Percentiles rank a stretch among this genome's conserved stretches.
phyloP scores from a whole-genome alignment of 225 moss, liverwort and hornwort species.

The Polytrichum formosum region DNA sequence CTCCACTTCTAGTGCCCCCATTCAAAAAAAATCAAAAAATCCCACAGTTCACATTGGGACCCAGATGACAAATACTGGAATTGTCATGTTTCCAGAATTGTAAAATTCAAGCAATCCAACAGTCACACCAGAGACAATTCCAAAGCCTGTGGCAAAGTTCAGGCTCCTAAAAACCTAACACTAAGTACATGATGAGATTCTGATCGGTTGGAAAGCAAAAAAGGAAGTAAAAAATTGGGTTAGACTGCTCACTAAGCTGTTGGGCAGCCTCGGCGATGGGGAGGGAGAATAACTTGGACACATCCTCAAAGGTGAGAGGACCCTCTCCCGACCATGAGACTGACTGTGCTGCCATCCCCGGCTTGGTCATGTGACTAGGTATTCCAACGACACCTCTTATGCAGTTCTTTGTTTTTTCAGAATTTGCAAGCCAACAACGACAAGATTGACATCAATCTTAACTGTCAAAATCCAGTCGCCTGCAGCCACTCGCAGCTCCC shows the following conservation, averaged over 20 bases:
- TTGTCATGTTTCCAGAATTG: too few relatives aligned
- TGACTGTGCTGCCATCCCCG: constrained; percentile 45
- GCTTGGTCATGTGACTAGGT: constrained; percentile 41
- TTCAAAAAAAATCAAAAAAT: too few relatives aligned
- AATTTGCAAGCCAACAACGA: constrained; percentile 11
- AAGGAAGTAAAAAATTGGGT: not conserved
- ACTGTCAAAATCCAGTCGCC: constrained; percentile 3
- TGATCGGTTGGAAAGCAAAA: not conserved
- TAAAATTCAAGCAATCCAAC: not conserved
- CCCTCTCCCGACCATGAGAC: constrained; percentile 49
- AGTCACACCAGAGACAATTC: not conserved
- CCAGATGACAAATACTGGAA: too few relatives aligned
- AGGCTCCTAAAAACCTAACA: too few relatives aligned
- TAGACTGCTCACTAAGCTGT: constrained; percentile 53
- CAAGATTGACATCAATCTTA: not conserved
- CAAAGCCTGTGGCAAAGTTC: not conserved
- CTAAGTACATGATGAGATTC: not conserved
- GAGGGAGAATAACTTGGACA: constrained; percentile 49
- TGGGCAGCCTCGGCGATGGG: constrained; percentile 63
- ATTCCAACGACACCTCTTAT: constrained; percentile 39
- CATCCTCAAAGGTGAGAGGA: constrained; percentile 43
- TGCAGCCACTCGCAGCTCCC: constrained; percentile 20
- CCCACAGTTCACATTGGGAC: too few relatives aligned
- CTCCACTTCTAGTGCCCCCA: too few relatives aligned
- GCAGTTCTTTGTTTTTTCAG: constrained; percentile 20